Evolutionary conservation across 73 alveolate genomes (phyloP), one percentile per base, ranked within the genome.

Genomic region (Diophrys appendiculata): DNA sequence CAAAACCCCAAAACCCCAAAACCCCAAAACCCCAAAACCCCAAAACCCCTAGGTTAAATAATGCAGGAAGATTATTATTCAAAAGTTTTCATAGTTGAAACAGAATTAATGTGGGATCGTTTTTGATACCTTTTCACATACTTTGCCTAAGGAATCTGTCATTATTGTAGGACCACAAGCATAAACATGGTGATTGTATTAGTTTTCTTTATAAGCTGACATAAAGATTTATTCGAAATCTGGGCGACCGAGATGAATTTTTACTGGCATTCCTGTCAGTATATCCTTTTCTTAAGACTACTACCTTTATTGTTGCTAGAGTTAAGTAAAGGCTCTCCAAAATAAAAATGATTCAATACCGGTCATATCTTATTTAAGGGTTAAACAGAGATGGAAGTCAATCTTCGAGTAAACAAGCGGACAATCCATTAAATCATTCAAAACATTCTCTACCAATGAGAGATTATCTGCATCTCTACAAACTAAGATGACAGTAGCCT

Each of bases 381-480:
- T 70, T 33, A 70, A 22, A 30, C 33, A 70, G n/a, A 73, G 34
- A 25, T 30, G 2, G 23, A 73, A 29, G 28, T 73, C 53, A 25
- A 73, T 5, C 30, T 29, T 29, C 25, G 3, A 11, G 22, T 34
- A 29, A 8, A 73, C 26, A 23, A 24, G 53, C 2, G 30, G 34
- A 1, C 55, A 28, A 23, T 29, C 25, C 8, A 73, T 25, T 18
- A 73, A 52, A 43, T 73, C 54, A 28, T 22, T 13, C 8, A 73
- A 26, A 27, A 52, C 34, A 53, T 73, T 52, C 11, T 69, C 34
- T 2, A 73, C 53, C 81, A 69, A 73, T 26, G 69, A 34, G 5
- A 73, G 43, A 28, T 73, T 53, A 28, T 73, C 81, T 52, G 72
- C 71, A 29, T 73, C 71, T 43, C 81, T 73, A 1, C 68, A 54